Conservation (phyloP, 192 early-diverging fungal genomes). For the Phycomyces blakesleeanus region DNA sequence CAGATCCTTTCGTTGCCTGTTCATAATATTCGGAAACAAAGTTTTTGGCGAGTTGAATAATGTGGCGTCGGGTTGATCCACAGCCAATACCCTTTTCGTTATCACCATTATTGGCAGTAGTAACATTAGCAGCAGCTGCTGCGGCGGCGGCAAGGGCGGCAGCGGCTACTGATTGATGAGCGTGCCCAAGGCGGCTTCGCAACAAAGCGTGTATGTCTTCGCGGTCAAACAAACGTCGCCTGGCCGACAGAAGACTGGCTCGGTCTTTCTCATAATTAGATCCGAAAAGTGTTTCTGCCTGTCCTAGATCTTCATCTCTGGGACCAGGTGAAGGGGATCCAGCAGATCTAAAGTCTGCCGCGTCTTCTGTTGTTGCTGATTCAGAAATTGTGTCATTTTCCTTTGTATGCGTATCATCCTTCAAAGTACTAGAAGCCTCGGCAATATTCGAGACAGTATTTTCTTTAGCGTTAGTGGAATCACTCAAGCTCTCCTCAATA, state of each 20-base stretch:
- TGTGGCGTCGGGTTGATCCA: conserved; percentile 40
- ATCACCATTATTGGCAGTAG: neutral
- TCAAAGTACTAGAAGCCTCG: too few species aligned
- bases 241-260: neutral
- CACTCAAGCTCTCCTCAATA: neutral
- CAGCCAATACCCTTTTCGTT: conserved; percentile 39
- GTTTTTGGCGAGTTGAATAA: conserved; percentile 31
- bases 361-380: neutral
- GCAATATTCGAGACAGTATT: too few species aligned
- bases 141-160: neutral
- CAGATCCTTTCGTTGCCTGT: neutral
- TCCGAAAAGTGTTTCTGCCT: neutral
- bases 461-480: too few species aligned
- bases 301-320: too few species aligned
- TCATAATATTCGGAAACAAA: conserved; percentile 12
- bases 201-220: conserved; percentile 7
- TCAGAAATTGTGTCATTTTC: neutral
- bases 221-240: conserved; percentile 12
- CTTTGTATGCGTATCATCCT: neutral
- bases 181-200: conserved; percentile 2
- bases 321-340: too few species aligned
- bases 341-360: too few species aligned
- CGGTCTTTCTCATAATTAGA: neutral
- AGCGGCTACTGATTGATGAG: neutral
- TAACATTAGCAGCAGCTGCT: neutral